Percentiles rank a stretch among this genome's conserved stretches.
phyloP scores from a whole-genome alignment of 1,139 yeast genomes.

The Lodderomyces jiufengensis region DNA sequence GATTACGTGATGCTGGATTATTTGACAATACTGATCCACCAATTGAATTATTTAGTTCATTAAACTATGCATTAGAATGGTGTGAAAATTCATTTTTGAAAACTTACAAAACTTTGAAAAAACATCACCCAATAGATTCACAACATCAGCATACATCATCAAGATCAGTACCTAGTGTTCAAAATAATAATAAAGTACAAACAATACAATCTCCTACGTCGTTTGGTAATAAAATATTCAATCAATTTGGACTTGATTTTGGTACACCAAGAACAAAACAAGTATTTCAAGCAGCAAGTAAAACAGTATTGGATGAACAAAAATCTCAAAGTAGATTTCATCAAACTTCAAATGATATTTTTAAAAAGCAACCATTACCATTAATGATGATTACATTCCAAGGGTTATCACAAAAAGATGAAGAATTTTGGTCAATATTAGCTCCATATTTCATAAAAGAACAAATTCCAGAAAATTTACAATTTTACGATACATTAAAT shows the following conservation, averaged over 20 bases:
- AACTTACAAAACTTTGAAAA: conserved; percentile 48
- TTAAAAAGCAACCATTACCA: conserved; percentile 61
- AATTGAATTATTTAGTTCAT: conserved; percentile 64
- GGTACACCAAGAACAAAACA: conserved; percentile 67
- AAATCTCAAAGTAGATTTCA: conserved; percentile 30
- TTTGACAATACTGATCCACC: conserved; percentile 46
- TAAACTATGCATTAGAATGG: conserved; percentile 92
- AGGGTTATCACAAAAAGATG: conserved; percentile 59
- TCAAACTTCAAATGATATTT: conserved; percentile 23
- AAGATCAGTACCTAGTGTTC: conserved; percentile 7
- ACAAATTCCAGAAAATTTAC: conserved; percentile 45
- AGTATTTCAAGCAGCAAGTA: conserved; percentile 60
- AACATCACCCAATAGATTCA: conserved; percentile 9
- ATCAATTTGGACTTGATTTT: conserved; percentile 15
- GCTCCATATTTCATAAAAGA: conserved; percentile 52
- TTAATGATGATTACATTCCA: conserved; percentile 67
- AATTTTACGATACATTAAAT: conserved; percentile 43
- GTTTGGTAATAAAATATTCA: conserved; percentile 10
- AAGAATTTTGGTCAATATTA: conserved; percentile 60
- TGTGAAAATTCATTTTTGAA: conserved; percentile 86
- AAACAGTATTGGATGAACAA: conserved; percentile 45
- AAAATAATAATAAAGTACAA: background rate
- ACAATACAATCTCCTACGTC: conserved; percentile 10
- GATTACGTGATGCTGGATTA: conserved; percentile 69
- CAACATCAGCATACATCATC: conserved; percentile 2